These are phyloP conservation scores for Crithidia sp. DNA, from an alignment of 208 protist genomes.

Conservation along the genomic window DNA sequence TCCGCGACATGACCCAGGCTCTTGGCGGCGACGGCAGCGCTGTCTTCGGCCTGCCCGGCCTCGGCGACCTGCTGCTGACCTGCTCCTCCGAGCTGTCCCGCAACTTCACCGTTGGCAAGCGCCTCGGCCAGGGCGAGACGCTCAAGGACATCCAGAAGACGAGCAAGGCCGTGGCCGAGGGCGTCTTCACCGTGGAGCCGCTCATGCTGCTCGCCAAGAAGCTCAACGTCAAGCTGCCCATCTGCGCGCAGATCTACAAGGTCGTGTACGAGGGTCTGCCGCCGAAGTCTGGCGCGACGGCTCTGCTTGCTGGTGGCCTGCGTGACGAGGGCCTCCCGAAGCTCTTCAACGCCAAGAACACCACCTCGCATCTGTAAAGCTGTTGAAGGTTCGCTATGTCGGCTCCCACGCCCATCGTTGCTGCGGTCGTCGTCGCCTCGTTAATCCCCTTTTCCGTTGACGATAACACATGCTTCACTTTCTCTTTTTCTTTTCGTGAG, in stretches of 20 bases:
- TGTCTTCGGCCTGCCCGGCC: constrained; percentile 87
- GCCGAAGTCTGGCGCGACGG: constrained; percentile 28
- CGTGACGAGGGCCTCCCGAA: constrained; percentile 71
- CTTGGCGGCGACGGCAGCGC: constrained; percentile 79
- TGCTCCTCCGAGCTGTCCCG: constrained; percentile 89
- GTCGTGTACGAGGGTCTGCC: constrained; percentile 67
- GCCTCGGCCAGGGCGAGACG: constrained; percentile 73
- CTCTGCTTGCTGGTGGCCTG: constrained; percentile 35
- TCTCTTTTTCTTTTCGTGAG: background rate
- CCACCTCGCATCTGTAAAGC: constrained; percentile 30
- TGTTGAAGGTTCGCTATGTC: background rate
- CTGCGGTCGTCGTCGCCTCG: background rate
- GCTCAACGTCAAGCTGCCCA: constrained; percentile 63
- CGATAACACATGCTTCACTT: background rate
- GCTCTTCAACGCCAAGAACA: constrained; percentile 31
- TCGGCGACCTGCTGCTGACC: constrained; percentile 90
- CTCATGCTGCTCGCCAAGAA: constrained; percentile 68
- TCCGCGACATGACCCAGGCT: constrained; percentile 79
- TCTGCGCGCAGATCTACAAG: constrained; percentile 70
- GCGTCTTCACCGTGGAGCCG: constrained; percentile 73
- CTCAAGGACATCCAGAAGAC: constrained; percentile 67
- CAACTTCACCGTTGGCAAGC: constrained; percentile 89
- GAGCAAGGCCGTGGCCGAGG: constrained; percentile 80
- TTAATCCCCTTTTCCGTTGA: background rate
- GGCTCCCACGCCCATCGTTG: too few relatives aligned